Percentiles rank a stretch among this genome's conserved stretches.
These are phyloP conservation scores for Curvularia sp. DNA, from an alignment of 2,329 filamentous ascomycete species.

Conservation along the genomic window DNA sequence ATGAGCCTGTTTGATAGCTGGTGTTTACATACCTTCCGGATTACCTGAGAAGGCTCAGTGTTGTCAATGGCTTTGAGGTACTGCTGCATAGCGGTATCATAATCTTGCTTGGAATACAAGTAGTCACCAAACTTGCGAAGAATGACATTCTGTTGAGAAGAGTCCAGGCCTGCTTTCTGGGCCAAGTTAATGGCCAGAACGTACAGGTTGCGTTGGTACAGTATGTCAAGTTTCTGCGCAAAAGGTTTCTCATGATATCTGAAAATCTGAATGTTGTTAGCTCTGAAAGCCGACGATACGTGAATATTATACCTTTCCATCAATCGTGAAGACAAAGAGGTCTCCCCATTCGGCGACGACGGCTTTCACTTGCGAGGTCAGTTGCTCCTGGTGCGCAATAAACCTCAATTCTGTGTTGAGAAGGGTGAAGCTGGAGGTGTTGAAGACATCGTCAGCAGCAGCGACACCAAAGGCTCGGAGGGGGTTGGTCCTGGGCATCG, in stretches of 20 bases:
- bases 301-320: conserved; percentile 74
- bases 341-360: conserved; percentile 91
- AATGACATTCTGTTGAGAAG: conserved; percentile 84
- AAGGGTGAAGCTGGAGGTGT: conserved; percentile 85
- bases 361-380: conserved; percentile 79
- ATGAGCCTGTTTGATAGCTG: not conserved
- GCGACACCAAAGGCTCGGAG: conserved; percentile 76
- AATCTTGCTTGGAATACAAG: conserved; percentile 92
- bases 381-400: conserved; percentile 84
- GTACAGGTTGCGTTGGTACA: conserved; percentile 94
- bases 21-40: conserved; percentile 71
- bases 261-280: conserved; percentile 66
- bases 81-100: conserved; percentile 98
- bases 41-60: conserved; percentile 94
- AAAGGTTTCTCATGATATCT: conserved; percentile 90
- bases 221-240: conserved; percentile 87
- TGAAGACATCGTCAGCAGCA: conserved; percentile 79
- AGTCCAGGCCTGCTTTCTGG: conserved; percentile 83
- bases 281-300: not conserved
- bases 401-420: conserved; percentile 92
- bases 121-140: conserved; percentile 94
- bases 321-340: conserved; percentile 85
- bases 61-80: conserved; percentile 96
- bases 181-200: conserved; percentile 90
- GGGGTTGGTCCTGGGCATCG: conserved; percentile 63